Conservation (phyloP, 1,284 basidiomycete species). For the Ceratorhiza oryzae-sativae region DNA sequence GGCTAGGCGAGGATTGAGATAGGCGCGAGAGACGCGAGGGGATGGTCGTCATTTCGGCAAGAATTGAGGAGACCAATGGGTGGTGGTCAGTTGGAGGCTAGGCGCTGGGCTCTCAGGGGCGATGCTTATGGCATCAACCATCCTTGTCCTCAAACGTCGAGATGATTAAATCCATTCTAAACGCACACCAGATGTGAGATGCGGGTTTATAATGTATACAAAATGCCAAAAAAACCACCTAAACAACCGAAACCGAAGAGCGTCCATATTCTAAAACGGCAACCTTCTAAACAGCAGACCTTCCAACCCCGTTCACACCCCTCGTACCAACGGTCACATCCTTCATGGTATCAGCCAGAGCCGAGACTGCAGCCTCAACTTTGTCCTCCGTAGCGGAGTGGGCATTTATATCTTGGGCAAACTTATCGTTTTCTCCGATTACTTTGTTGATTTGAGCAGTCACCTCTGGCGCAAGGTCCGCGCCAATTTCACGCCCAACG, state of each 20-base stretch:
- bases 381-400: neutral
- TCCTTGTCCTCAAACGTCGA: neutral
- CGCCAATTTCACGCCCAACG: conserved; percentile 9
- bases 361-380: conserved; percentile 11
- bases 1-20: conserved; percentile 64
- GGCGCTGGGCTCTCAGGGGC: neutral
- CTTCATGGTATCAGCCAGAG: conserved; percentile 24
- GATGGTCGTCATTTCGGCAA: conserved; percentile 77
- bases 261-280: neutral
- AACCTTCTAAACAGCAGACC: neutral
- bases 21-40: conserved; percentile 85
- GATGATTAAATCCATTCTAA: neutral
- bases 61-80: conserved; percentile 38
- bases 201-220: neutral
- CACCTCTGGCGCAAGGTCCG: conserved; percentile 14
- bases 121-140: neutral
- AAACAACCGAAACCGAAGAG: neutral
- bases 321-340: conserved; percentile 13
- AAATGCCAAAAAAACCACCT: neutral
- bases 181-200: neutral
- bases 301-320: conserved; percentile 24
- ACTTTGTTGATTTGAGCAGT: conserved; percentile 29
- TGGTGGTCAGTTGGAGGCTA: conserved; percentile 21
- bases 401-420: neutral
- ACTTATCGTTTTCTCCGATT: conserved; percentile 22